Percentiles rank a stretch among this genome's conserved stretches.
phyloP scores from a whole-genome alignment of 805 yeast genomes.

The Zygosaccharomyces gambellarensis region DNA sequence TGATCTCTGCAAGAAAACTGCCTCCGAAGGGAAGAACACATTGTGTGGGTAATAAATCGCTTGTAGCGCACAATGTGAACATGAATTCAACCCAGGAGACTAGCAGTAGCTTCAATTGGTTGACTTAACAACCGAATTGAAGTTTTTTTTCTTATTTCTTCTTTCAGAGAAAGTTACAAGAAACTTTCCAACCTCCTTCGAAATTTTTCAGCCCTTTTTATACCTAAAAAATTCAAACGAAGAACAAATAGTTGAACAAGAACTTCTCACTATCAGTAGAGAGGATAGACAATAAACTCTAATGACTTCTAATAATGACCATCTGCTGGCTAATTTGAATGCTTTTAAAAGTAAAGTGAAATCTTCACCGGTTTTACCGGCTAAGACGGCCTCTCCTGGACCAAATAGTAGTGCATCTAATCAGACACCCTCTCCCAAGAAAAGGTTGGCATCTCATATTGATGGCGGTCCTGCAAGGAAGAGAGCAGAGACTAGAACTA shows the following conservation, averaged over 20 bases:
- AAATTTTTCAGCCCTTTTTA: slow-evolving; percentile 8
- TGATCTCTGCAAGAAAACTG: not conserved
- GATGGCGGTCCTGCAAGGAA: slow-evolving; percentile 6
- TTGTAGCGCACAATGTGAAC: not conserved
- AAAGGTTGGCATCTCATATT: slow-evolving; percentile 13
- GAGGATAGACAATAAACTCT: not conserved
- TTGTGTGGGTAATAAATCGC: not conserved
- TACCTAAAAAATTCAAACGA: slow-evolving; percentile 7
- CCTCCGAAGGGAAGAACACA: not conserved
- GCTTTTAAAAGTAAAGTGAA: slow-evolving; percentile 61
- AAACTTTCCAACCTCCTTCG: not conserved
- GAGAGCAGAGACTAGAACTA: slow-evolving; percentile 1
- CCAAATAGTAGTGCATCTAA: slow-evolving; percentile 17
- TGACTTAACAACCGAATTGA: not conserved
- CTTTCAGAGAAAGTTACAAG: not conserved
- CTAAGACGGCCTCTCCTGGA: slow-evolving; percentile 31
- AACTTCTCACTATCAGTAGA: not conserved
- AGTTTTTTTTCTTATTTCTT: not conserved
- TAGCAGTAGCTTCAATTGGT: not conserved
- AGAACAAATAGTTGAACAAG: not conserved
- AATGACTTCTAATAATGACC: slow-evolving; percentile 31
- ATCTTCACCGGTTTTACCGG: slow-evolving; percentile 50
- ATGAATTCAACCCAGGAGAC: not conserved
- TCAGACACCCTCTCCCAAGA: slow-evolving; percentile 15
- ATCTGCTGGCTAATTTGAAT: slow-evolving; percentile 53